Conservation (phyloP, 306 rosid species). For the Quercus bicolor region DNA sequence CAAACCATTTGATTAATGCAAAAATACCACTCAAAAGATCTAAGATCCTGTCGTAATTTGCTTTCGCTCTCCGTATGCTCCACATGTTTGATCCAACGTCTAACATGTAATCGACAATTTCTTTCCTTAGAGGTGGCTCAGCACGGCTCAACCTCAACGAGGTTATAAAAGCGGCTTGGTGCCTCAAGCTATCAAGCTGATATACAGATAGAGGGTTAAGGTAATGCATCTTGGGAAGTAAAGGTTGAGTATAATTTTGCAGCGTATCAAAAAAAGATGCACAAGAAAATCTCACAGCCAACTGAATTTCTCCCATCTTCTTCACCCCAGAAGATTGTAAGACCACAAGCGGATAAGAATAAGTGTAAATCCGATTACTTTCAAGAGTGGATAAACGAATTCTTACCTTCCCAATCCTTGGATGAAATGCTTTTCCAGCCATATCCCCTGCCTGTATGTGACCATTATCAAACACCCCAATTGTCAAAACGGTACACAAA, state of each 20-base stretch:
- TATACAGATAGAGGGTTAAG: slow-evolving; percentile 27
- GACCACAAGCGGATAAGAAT: slow-evolving; percentile 40
- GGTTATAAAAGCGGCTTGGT: slow-evolving; percentile 27
- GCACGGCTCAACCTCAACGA: slow-evolving; percentile 24
- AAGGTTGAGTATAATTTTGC: slow-evolving; percentile 34
- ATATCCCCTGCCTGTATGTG: slow-evolving; percentile 25
- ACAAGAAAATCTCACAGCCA: slow-evolving; percentile 54
- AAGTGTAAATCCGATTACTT: slow-evolving; percentile 37
- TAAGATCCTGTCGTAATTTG: slow-evolving; percentile 28
- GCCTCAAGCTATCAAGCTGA: slow-evolving; percentile 39
- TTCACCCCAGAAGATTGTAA: slow-evolving; percentile 37
- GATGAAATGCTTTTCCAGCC: slow-evolving; percentile 14
- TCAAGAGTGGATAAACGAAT: slow-evolving; percentile 46
- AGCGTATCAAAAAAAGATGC: slow-evolving; percentile 33
- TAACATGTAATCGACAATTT: slow-evolving; percentile 39
- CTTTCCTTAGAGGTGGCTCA: slow-evolving; percentile 44
- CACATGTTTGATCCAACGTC: slow-evolving; percentile 39
- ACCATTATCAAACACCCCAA: slow-evolving; percentile 49
- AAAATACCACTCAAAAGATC: slow-evolving; percentile 19
- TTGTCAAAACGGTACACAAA: slow-evolving; percentile 45
- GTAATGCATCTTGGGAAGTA: slow-evolving; percentile 46
- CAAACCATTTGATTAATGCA: slow-evolving; percentile 3
- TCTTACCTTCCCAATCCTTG: slow-evolving; percentile 42
- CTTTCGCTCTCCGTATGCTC: slow-evolving; percentile 47
- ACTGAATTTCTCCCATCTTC: slow-evolving; percentile 53